Conservation (phyloP, 805 yeast genomes). For the Yarrowia osloensis region DNA sequence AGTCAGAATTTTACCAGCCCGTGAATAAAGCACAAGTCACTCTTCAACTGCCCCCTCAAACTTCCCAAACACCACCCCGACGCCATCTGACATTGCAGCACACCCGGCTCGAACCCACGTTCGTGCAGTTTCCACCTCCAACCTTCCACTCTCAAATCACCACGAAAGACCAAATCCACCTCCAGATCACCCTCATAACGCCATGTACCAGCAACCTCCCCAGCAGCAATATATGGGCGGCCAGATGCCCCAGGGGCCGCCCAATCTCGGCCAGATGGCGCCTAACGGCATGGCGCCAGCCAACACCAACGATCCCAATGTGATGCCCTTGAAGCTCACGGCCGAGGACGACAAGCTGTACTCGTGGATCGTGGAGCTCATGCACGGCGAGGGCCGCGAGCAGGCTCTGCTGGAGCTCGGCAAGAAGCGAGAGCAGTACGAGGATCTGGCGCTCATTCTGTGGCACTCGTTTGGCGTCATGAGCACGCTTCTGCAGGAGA, state of each 20-base stretch:
- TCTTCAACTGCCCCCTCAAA: too few species aligned
- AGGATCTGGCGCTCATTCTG: slow-evolving; percentile 85
- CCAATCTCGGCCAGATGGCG: not conserved
- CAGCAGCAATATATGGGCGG: slow-evolving; percentile 13
- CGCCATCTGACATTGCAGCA: too few species aligned
- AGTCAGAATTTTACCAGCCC: too few species aligned
- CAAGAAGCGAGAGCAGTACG: slow-evolving; percentile 90
- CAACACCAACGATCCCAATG: slow-evolving; percentile 10
- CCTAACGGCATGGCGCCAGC: slow-evolving; percentile 4
- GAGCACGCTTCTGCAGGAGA: slow-evolving; percentile 87
- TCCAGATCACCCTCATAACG: not conserved
- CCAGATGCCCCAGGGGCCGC: not conserved
- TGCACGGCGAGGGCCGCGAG: slow-evolving; percentile 88
- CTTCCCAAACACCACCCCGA: too few species aligned
- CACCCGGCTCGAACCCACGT: not conserved
- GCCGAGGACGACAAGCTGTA: slow-evolving; percentile 77
- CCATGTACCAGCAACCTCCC: slow-evolving; percentile 8
- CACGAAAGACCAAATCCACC: not conserved
- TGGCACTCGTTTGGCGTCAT: slow-evolving; percentile 98
- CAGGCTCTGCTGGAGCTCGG: slow-evolving; percentile 91
- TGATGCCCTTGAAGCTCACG: slow-evolving; percentile 18
- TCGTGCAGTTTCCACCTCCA: too few species aligned
- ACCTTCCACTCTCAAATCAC: not conserved
- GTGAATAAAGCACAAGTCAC: too few species aligned
- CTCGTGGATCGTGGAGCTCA: slow-evolving; percentile 86